Base-by-base conservation (phyloP, 2,329 filamentous ascomycete species). In the Clonostachys rhizophaga region DNA sequence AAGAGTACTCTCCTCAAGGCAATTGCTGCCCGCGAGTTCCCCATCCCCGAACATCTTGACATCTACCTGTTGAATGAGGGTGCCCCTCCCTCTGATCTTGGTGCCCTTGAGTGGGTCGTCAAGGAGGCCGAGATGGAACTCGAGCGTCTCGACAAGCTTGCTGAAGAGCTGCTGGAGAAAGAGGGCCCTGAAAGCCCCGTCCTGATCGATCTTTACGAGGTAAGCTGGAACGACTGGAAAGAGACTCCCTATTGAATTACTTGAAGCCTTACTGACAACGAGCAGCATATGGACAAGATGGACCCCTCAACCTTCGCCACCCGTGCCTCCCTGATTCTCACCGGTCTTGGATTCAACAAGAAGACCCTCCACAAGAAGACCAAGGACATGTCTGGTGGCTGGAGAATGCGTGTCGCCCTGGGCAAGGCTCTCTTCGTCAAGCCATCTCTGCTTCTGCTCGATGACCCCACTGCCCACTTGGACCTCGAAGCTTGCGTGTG, bases 361-460 rank as follows among this genome's bases (percentile, higher is more conserved):
- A 74, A 72, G 58, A 99, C 95, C 48, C 97, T 99, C 65, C 78
- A 95, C 71, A 99, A 99, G 83, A 96, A 95, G 84, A 99, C 95
- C 61, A 99, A 97, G 83, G 95, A 99, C 70, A 99, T 99, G 95
- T 99, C 94, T 56, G 94, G 94, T 89, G 94, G 94, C 60, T 99
- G 94, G 94, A 86, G 92, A 79, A 99, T 99, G 94, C 90, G 95
- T 81, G 94, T 99, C 50, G 94, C 94, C 49, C 85, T 99, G 51
- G 94, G 81, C 66, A 96, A 97, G 79, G 94, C 94, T 49, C 86
- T 99, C 46, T 99, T 99, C 77, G 92, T 99, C 74, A 95, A 95
- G 81, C 94, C 95, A 35, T 94, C 91, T 16, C 80, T 99, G 49
- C 84, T 99, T 44, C 81, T 99, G 56, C 91, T 99, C 61, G 94